Percentiles rank a stretch among this genome's conserved stretches.
Evolutionary conservation across 306 rosid genomes (phyloP).

Genomic region (Cicer chorassanicum): DNA sequence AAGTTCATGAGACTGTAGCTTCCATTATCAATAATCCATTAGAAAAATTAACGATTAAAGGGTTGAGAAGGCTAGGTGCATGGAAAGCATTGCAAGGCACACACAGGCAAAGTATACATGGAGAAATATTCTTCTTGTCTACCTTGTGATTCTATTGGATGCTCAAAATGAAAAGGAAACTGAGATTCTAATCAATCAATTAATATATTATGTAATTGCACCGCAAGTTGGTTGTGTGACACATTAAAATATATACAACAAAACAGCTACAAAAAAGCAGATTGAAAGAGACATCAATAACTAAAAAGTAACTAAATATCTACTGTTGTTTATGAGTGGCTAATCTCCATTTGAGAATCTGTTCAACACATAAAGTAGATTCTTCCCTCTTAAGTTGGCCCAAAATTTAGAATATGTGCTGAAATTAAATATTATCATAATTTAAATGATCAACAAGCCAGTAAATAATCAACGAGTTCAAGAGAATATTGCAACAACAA

Average conservation of each 20-base stretch:
- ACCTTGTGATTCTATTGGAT: background rate
- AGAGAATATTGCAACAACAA: background rate
- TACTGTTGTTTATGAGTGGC: too few relatives aligned
- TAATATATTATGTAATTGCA: conserved; percentile 1
- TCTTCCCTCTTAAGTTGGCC: too few relatives aligned
- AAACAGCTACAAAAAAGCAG: too few relatives aligned
- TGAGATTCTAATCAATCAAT: conserved; percentile 32
- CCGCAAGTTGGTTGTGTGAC: background rate
- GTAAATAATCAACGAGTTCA: background rate
- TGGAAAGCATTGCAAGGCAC: conserved; percentile 39
- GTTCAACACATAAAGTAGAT: too few relatives aligned
- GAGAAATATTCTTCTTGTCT: conserved; percentile 18
- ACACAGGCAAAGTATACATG: conserved; percentile 1
- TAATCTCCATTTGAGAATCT: too few relatives aligned
- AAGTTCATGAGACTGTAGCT: background rate
- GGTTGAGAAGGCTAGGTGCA: conserved; percentile 10
- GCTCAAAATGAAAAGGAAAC: conserved; percentile 28
- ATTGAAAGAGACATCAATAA: too few relatives aligned
- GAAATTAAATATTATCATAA: background rate
- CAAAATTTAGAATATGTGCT: too few relatives aligned
- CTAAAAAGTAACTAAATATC: too few relatives aligned
- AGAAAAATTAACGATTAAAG: background rate
- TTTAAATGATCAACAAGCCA: background rate
- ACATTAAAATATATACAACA: too few relatives aligned
- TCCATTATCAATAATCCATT: background rate